Percentiles rank a stretch among this genome's conserved stretches.
Evolutionary conservation across 192 early-diverging fungal genomes (phyloP).

Genomic region (Gorgonomyces haynaldii): DNA sequence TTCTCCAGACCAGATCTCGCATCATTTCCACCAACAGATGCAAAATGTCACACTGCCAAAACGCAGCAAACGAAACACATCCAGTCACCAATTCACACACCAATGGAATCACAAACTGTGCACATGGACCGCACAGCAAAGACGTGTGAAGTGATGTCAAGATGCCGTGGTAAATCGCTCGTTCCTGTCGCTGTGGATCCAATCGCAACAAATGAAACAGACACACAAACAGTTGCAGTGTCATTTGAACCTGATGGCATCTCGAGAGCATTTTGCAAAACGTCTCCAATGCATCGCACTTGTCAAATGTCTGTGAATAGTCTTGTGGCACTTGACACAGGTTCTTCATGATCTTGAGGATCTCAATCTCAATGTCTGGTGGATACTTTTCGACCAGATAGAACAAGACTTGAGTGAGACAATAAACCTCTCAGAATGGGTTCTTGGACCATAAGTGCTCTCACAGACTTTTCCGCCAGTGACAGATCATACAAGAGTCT

Average conservation of each 20-base stretch:
- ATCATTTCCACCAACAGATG: background rate
- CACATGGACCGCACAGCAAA: too few relatives aligned
- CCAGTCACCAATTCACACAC: conserved; percentile 1
- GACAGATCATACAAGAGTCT: too few relatives aligned
- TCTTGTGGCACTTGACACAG: background rate
- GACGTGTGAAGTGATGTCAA: background rate
- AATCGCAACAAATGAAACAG: background rate
- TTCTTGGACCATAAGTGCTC: too few relatives aligned
- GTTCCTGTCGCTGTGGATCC: background rate
- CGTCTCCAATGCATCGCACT: background rate
- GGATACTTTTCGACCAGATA: too few relatives aligned
- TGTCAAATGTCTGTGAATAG: background rate
- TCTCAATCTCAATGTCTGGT: too few relatives aligned
- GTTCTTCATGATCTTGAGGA: background rate
- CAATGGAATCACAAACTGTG: background rate
- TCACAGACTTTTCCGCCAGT: too few relatives aligned
- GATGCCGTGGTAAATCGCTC: background rate
- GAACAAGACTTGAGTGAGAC: too few relatives aligned
- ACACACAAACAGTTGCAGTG: background rate
- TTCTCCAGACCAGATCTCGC: background rate
- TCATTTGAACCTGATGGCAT: background rate
- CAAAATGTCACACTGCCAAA: background rate
- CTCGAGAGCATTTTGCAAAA: background rate
- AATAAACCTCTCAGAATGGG: too few relatives aligned
- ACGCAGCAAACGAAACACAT: too few relatives aligned